Evolutionary conservation across 768 basidiomycete genomes (phyloP).

Genomic region (Lactifluus volemus): DNA sequence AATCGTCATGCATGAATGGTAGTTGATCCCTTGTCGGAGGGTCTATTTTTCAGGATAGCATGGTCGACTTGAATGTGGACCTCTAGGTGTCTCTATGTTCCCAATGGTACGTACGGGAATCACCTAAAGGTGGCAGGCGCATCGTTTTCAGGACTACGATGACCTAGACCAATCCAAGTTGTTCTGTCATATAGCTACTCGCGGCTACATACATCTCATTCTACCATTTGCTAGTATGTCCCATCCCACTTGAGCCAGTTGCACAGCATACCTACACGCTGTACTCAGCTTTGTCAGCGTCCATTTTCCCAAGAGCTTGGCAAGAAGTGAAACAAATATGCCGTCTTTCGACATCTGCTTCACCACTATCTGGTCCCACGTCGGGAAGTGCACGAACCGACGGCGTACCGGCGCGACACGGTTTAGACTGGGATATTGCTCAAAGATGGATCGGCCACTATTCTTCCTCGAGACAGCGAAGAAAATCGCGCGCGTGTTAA

Average conservation of each 20-base stretch:
- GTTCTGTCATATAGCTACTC: no score
- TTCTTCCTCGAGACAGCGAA: neutral
- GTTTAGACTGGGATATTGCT: neutral
- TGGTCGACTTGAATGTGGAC: neutral
- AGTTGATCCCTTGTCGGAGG: neutral
- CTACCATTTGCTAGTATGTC: no score
- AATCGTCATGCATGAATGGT: neutral
- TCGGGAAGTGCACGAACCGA: neutral
- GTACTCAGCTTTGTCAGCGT: no score
- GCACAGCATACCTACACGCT: neutral
- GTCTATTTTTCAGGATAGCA: neutral
- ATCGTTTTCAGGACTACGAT: neutral
- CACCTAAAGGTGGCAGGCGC: neutral
- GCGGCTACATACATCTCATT: neutral
- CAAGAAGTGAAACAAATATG: neutral
- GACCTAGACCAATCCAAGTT: neutral
- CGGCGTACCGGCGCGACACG: neutral
- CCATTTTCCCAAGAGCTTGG: neutral
- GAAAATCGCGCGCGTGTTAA: neutral
- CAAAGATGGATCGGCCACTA: neutral
- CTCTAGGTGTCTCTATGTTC: neutral
- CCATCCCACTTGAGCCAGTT: neutral
- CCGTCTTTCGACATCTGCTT: neutral
- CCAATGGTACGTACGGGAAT: neutral
- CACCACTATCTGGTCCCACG: neutral